Base-by-base conservation (phyloP, 192 early-diverging fungal genomes). In the Glomus cerebriforme region DNA sequence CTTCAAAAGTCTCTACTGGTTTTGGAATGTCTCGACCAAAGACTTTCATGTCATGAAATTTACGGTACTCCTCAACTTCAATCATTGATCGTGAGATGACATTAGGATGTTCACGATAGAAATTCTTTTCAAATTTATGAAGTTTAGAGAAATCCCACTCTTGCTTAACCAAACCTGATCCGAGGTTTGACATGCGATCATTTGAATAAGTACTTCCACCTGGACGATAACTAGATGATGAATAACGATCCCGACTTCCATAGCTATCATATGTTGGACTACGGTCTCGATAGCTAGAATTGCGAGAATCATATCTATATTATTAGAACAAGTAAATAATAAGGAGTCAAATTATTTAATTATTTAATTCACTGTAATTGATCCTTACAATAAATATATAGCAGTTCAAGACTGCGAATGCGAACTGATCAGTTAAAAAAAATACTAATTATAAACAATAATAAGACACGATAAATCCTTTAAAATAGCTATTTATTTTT, bases 91-190 rank as follows among this genome's bases (percentile, higher is more conserved):
- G 91, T 10, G 80, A 82, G 4, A 89, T 80, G 7, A 99, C 96
- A 49, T 83, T 73, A 9, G 90, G 82, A 80, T 95, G 83, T 84
- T 99, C 98, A n/a, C 83, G 82, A 86, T 99, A 99, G 81, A 99
- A 99, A 87, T 98, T 97, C 87, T 97, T 98, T 84, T 97, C 96
- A 80, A 98, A 98, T 66, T 86, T 90, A 7, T 89, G 92, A 27
- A 99, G 84, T 68, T 88, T 81, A 17, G 78, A 69, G 2, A 85
- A 47, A 79, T 93, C 92, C 94, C 94, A 98, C 79, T 94, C 86
- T 22, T 86, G 87, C 31, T 79, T 85, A 31, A 81, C 79, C 43
- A 95, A 85, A 66, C 81, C 85, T 26, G 82, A 80, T 32, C 92
- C 92, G 17, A 93, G 87, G 66, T 83, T 86, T 72, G 82, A 83